These are phyloP conservation scores for Yarrowia porcina DNA, from an alignment of 805 yeast genomes.

Conservation along the genomic window DNA sequence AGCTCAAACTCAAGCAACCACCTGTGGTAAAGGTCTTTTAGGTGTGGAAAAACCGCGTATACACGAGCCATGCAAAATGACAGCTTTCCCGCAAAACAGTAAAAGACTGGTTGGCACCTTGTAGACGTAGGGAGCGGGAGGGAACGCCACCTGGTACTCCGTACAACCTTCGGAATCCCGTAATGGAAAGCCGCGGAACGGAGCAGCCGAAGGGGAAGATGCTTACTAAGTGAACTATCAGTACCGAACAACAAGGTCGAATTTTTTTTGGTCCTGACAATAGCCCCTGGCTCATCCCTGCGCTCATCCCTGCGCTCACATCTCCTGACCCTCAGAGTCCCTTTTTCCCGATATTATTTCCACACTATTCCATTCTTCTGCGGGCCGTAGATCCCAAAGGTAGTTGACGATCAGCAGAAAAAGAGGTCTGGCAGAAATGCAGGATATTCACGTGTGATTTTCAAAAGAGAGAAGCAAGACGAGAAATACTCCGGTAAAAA, in stretches of 20 bases:
- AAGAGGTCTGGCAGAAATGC: not conserved
- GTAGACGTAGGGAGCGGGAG: not conserved
- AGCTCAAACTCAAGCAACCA: not conserved
- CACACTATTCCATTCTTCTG: not conserved
- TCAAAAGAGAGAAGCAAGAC: no score
- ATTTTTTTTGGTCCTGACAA: no score
- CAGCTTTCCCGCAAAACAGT: not conserved
- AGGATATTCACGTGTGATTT: slow-evolving; percentile 17
- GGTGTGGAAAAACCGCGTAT: not conserved
- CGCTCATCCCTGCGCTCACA: no score
- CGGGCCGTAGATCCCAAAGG: not conserved
- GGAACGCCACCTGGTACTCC: no score
- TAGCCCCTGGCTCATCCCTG: no score
- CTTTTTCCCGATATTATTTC: not conserved
- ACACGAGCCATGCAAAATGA: not conserved
- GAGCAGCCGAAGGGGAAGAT: no score
- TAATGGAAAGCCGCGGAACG: no score
- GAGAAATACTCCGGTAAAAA: not conserved
- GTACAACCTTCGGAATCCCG: no score
- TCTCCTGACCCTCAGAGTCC: no score
- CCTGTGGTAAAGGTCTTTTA: not conserved
- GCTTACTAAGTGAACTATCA: no score
- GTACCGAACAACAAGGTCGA: no score
- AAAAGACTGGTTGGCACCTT: not conserved
- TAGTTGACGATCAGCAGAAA: not conserved